Evolutionary conservation across 2,329 filamentous ascomycete species (phyloP).

Genomic region (Talaromyces amestolkiae): DNA sequence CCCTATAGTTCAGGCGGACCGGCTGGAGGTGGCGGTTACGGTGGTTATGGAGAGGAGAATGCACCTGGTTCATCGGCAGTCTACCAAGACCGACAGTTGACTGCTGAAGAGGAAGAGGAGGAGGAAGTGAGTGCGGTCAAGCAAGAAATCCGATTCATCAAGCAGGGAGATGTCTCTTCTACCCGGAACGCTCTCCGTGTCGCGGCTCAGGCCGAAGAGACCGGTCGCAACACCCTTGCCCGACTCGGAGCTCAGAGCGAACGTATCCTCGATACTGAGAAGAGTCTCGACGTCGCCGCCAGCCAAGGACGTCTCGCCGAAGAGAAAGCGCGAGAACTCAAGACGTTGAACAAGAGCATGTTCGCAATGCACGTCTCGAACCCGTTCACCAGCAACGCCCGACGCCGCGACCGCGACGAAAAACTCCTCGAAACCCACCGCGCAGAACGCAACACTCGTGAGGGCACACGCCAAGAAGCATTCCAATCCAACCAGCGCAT

Average conservation of each 20-base stretch:
- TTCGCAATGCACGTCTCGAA: slow-evolving; percentile 78
- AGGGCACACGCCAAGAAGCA: slow-evolving; percentile 56
- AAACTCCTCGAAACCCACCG: slow-evolving; percentile 65
- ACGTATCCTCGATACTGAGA: slow-evolving; percentile 75
- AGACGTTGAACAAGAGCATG: slow-evolving; percentile 85
- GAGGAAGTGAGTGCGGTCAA: slow-evolving; percentile 70
- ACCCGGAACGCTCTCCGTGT: slow-evolving; percentile 68
- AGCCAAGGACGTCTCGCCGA: slow-evolving; percentile 73
- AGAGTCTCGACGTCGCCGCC: slow-evolving; percentile 75
- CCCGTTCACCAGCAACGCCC: slow-evolving; percentile 70
- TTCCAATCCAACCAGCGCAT: slow-evolving; percentile 55
- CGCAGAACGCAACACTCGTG: slow-evolving; percentile 55
- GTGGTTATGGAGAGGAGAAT: slow-evolving; percentile 27
- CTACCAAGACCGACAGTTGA: slow-evolving; percentile 72
- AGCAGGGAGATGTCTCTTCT: slow-evolving; percentile 72
- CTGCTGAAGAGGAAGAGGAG: slow-evolving; percentile 74
- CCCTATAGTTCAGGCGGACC: slow-evolving; percentile 35
- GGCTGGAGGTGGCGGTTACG: slow-evolving; percentile 13
- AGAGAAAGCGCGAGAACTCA: slow-evolving; percentile 77
- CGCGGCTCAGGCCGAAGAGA: slow-evolving; percentile 67
- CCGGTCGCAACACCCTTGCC: slow-evolving; percentile 68
- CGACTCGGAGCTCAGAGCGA: slow-evolving; percentile 76
- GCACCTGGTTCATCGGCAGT: slow-evolving; percentile 31
- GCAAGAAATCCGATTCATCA: slow-evolving; percentile 70
- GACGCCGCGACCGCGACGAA: slow-evolving; percentile 64